phyloP scores from a whole-genome alignment of 352 stramenopile species.

The Phytophthora nicotianae region DNA sequence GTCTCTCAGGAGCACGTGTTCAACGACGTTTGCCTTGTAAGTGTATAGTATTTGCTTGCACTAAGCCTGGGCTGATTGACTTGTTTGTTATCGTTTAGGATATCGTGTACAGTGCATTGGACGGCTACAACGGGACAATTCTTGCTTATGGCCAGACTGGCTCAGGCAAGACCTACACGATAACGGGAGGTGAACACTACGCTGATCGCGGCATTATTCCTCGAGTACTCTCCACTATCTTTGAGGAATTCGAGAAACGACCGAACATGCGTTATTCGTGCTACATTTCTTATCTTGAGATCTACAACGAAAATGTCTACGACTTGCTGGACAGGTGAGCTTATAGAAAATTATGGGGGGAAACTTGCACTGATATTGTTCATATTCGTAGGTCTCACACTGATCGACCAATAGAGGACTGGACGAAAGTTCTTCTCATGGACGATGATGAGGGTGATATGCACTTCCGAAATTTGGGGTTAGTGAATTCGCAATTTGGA shows the following conservation, averaged over 20 bases:
- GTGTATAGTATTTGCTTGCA: neutral
- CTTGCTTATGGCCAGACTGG: conserved; percentile 76
- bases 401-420: conserved; percentile 76
- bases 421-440: conserved; percentile 80
- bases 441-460: conserved; percentile 82
- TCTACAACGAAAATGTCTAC: conserved; percentile 97
- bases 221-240: conserved; percentile 92
- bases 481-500: neutral
- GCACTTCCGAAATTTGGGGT: conserved; percentile 82
- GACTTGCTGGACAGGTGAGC: conserved; percentile 87
- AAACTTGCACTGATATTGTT: neutral
- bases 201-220: conserved; percentile 96
- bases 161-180: conserved; percentile 81
- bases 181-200: conserved; percentile 91
- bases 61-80: neutral
- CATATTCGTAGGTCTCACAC: conserved; percentile 54
- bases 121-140: conserved; percentile 81
- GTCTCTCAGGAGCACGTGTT: conserved; percentile 78
- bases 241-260: conserved; percentile 79
- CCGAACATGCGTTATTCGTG: conserved; percentile 72
- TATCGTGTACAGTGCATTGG: conserved; percentile 70
- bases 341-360: too few relatives aligned
- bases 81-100: conserved; percentile 35
- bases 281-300: conserved; percentile 96
- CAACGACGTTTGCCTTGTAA: conserved; percentile 63